Percentiles rank a stretch among this genome's conserved stretches.
Conservation (phyloP, 2,329 filamentous ascomycete species). For the Nothophoma quercina region DNA sequence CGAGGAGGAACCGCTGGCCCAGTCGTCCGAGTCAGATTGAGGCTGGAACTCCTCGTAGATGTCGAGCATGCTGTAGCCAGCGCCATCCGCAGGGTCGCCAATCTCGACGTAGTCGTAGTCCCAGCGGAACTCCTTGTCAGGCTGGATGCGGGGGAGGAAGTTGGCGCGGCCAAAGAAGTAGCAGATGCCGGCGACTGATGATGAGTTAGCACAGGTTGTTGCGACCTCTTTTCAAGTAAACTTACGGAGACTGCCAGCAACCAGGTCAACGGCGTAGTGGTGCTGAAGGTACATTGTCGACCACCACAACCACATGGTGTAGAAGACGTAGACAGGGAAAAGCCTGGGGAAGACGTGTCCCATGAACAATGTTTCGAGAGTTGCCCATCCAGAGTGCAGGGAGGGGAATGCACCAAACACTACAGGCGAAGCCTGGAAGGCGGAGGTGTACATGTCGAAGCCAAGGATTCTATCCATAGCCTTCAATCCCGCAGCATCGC, state of each 20-base stretch:
- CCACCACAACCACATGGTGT: slow-evolving; percentile 96
- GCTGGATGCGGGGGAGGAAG: slow-evolving; percentile 82
- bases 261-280: slow-evolving; percentile 94
- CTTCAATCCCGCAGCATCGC: slow-evolving; percentile 86
- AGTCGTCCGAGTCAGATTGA: slow-evolving; percentile 79
- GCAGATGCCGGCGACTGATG: slow-evolving; percentile 68
- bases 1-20: slow-evolving; percentile 87
- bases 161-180: slow-evolving; percentile 84
- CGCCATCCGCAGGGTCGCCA: slow-evolving; percentile 67
- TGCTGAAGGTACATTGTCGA: slow-evolving; percentile 98
- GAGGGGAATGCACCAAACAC: slow-evolving; percentile 97
- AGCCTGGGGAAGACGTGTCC: slow-evolving; percentile 88
- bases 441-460: slow-evolving; percentile 90
- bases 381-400: slow-evolving; percentile 87
- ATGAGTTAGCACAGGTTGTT: slow-evolving; percentile 29
- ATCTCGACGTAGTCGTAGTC: slow-evolving; percentile 93
- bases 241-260: slow-evolving; percentile 76
- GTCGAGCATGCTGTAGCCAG: slow-evolving; percentile 62
- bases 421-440: slow-evolving; percentile 86
- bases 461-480: slow-evolving; percentile 91
- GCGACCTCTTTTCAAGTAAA: neutral
- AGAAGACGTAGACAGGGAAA: slow-evolving; percentile 79
- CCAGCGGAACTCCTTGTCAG: slow-evolving; percentile 88
- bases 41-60: slow-evolving; percentile 62
- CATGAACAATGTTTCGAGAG: slow-evolving; percentile 91